Evolutionary conservation across 306 rosid species (phyloP).

Genomic region (Dicorynia guianensis): DNA sequence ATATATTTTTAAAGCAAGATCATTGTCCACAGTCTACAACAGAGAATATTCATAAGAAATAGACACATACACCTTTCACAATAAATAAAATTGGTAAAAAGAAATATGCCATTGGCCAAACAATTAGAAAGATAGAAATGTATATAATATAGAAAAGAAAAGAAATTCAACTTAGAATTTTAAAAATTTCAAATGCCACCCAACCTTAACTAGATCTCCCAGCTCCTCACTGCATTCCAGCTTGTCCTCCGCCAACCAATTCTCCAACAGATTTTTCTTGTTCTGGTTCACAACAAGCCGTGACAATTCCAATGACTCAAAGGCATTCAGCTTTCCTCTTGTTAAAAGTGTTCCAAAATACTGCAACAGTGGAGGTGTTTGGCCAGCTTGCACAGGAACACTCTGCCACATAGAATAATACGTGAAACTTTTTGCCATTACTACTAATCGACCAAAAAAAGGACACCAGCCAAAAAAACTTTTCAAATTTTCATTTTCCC

Average conservation of each 20-base stretch:
- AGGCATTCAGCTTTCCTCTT: slow-evolving; percentile 90
- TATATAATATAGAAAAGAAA: slow-evolving; percentile 13
- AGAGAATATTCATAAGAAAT: slow-evolving; percentile 33
- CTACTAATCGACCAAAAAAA: slow-evolving; percentile 24
- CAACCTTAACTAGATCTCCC: slow-evolving; percentile 98
- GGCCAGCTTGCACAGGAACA: slow-evolving; percentile 98
- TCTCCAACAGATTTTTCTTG: slow-evolving; percentile 96
- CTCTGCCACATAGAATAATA: slow-evolving; percentile 66
- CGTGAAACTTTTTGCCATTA: slow-evolving; percentile 11
- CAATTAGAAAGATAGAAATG: slow-evolving; percentile 20
- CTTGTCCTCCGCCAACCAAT: slow-evolving; percentile 99
- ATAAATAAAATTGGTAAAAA: slow-evolving; percentile 6
- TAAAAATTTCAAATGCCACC: slow-evolving; percentile 35
- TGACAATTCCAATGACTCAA: slow-evolving; percentile 91
- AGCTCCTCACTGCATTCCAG: slow-evolving; percentile 99
- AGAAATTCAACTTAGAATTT: slow-evolving; percentile 21
- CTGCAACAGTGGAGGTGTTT: slow-evolving; percentile 98
- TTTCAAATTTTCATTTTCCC: neutral
- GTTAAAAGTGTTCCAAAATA: slow-evolving; percentile 97
- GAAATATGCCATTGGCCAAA: neutral
- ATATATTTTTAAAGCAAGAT: slow-evolving; percentile 91
- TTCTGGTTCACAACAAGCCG: slow-evolving; percentile 99
- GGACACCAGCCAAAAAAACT: neutral
- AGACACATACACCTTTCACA: slow-evolving; percentile 34
- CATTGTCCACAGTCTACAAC: slow-evolving; percentile 91